A percentile compares a stretch with the other conserved stretches of the same genome.
These are phyloP conservation scores for Fusarium sp. DNA, from an alignment of 2,329 filamentous ascomycete species.

Conservation along the genomic window DNA sequence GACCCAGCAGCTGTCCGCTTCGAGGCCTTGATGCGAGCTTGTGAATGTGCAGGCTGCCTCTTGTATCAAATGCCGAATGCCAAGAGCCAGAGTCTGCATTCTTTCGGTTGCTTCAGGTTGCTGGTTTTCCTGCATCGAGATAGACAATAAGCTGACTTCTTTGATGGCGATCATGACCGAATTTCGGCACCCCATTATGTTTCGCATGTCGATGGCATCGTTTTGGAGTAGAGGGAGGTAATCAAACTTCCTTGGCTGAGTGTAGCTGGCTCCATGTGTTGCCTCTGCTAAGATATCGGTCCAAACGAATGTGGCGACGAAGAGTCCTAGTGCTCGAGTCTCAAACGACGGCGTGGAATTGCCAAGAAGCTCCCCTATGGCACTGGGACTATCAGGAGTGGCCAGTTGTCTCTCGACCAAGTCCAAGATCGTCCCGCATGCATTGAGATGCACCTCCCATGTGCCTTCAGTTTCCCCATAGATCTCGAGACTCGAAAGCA, in stretches of 20 bases:
- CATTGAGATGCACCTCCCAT: constrained; percentile 13
- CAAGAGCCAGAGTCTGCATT: not conserved
- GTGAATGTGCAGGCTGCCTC: not conserved
- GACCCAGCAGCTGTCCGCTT: constrained; percentile 12
- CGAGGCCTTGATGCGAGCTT: not conserved
- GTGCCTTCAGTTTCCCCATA: constrained; percentile 18
- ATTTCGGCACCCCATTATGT: constrained; percentile 14
- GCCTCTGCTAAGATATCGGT: constrained; percentile 16
- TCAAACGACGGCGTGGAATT: not conserved
- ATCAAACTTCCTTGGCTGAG: not conserved
- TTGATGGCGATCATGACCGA: constrained; percentile 15
- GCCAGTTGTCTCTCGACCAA: constrained; percentile 3
- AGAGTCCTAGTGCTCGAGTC: not conserved
- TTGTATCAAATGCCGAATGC: not conserved
- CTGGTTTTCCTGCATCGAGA: not conserved
- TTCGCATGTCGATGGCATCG: constrained; percentile 3
- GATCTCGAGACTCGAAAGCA: constrained; percentile 13
- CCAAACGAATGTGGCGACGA: constrained; percentile 13
- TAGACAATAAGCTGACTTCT: constrained; percentile 6
- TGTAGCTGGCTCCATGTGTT: not conserved
- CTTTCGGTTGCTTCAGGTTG: not conserved
- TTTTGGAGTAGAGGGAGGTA: constrained; percentile 10
- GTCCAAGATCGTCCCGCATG: constrained; percentile 12
- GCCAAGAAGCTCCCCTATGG: constrained; percentile 3
- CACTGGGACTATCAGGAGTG: not conserved